Conservation (phyloP, 2,329 filamentous ascomycete species). For the Myrmaecium sp. region DNA sequence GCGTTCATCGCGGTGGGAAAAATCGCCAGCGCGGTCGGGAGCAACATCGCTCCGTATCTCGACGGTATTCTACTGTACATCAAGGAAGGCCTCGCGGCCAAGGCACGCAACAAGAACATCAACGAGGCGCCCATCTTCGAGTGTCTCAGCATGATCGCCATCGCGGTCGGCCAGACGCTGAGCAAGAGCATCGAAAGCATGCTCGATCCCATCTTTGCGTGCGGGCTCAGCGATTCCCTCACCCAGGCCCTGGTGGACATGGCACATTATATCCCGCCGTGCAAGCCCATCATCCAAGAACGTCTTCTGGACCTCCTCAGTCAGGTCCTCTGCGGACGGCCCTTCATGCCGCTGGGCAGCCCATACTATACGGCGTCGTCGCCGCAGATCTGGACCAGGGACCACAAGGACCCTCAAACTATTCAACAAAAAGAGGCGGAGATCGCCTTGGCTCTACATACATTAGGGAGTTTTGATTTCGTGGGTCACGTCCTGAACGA, state of each 20-base stretch:
- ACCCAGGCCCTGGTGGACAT: constrained; percentile 95
- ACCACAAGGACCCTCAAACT: constrained; percentile 69
- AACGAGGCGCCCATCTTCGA: constrained; percentile 73
- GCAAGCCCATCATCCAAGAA: constrained; percentile 85
- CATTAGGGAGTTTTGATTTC: constrained; percentile 96
- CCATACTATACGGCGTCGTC: constrained; percentile 72
- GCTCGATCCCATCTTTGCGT: constrained; percentile 91
- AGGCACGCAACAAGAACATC: constrained; percentile 41
- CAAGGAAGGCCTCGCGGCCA: constrained; percentile 70
- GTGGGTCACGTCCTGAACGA: constrained; percentile 76
- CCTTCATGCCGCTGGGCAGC: constrained; percentile 82
- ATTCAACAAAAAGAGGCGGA: constrained; percentile 68
- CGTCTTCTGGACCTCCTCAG: constrained; percentile 88
- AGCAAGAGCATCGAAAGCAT: constrained; percentile 98
- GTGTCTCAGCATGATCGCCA: constrained; percentile 90
- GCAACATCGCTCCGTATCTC: constrained; percentile 84
- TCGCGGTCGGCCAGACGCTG: constrained; percentile 86
- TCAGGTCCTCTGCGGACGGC: constrained; percentile 77
- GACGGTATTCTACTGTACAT: constrained; percentile 91
- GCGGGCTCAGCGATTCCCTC: constrained; percentile 80
- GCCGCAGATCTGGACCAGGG: constrained; percentile 69
- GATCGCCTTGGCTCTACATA: constrained; percentile 84
- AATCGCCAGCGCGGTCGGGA: constrained; percentile 90
- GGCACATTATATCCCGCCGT: constrained; percentile 95
- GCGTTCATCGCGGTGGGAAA: constrained; percentile 93